phyloP scores from a whole-genome alignment of 2,329 filamentous ascomycete genomes.

The Penicillium brasilianum region DNA sequence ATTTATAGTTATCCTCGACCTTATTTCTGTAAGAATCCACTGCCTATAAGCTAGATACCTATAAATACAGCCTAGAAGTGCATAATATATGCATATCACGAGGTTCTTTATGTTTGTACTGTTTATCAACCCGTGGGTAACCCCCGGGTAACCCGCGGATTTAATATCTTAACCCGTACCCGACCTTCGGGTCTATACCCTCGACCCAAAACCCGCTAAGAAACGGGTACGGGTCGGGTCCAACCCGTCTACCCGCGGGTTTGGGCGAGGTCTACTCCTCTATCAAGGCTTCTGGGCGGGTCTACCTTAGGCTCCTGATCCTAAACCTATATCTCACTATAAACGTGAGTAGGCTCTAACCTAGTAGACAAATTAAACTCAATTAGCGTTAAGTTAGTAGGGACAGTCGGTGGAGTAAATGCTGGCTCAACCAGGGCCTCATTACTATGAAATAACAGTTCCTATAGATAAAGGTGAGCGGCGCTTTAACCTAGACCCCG shows the following conservation, averaged over 20 bases:
- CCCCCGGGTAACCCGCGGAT: not conserved
- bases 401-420: no score
- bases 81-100: not conserved
- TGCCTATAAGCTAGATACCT: not conserved
- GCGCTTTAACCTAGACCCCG: no score
- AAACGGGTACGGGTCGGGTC: constrained; percentile 1
- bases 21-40: not conserved
- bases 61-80: constrained; percentile 1
- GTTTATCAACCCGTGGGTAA: constrained; percentile 2
- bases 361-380: no score
- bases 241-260: constrained; percentile 3
- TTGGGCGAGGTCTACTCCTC: not conserved
- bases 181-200: constrained; percentile 1
- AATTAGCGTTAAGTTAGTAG: no score
- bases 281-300: no score
- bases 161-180: constrained; percentile 1
- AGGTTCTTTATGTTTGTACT: not conserved
- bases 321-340: no score
- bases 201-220: not conserved
- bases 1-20: not conserved
- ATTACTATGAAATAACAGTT: no score
- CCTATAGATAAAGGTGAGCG: no score
- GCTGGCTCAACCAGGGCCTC: no score
- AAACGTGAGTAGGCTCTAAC: no score
- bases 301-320: no score